Base-by-base conservation (phyloP, 768 basidiomycete species). In the Kwoniella dejecticola region DNA sequence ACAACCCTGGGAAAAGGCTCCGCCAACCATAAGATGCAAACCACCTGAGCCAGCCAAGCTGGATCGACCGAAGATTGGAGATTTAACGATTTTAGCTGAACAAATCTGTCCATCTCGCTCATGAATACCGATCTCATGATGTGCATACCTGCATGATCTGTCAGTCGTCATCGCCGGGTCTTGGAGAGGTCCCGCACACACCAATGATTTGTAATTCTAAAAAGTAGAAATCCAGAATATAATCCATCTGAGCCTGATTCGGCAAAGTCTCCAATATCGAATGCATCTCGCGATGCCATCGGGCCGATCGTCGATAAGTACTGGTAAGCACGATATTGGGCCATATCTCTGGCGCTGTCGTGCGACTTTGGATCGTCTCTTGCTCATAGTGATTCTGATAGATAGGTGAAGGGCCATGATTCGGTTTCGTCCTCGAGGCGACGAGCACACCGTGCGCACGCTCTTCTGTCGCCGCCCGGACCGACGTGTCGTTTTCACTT, bases 381-480 rank as follows among this genome's bases (percentile, higher is more conserved):
- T n/a, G n/a, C n/a, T n/a, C n/a, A n/a, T n/a, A n/a, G n/a, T n/a
- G n/a, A n/a, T n/a, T n/a, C n/a, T n/a, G n/a, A n/a, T n/a, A n/a
- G n/a, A n/a, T n/a, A 38, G 33, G 33, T 26, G 31, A 42, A 15
- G 21, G 15, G 19, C 4, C 19, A 40, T 23, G 11, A 10, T 31
- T 23, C 21, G 6, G 13, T 24, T 23, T 38, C 31, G 10, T 40
- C 30, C 38, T 26, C 24, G 46, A 48, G 4, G 46, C 21, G 10
- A 48, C 52, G 7, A 61, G 30, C 10, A 23, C 52, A 7, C 19
- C 24, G 19, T 54, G 53, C 10, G 44, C 41, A 15, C 19, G 46
- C 26, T 55, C 60, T 36, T 61, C 52, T 31, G 45, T 36, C 7
- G 58, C 58, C 31, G 49, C 58, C n/a, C n/a, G n/a, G n/a, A n/a